phyloP scores from a whole-genome alignment of 805 yeast species.

The Saccharomycopsis fermentans region DNA sequence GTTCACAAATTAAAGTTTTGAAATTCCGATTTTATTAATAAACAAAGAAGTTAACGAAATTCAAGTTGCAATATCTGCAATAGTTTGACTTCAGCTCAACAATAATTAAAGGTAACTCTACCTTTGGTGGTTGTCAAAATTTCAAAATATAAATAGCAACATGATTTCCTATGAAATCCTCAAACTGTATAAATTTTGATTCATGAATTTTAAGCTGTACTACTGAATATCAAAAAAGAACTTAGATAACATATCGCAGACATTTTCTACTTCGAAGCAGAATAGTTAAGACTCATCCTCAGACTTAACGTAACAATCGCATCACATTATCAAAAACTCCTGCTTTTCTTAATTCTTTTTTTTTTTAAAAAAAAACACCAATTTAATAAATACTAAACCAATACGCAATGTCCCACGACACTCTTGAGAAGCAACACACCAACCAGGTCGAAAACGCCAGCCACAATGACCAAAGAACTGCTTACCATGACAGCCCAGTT shows the following conservation, averaged over 20 bases:
- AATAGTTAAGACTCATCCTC: too few species aligned
- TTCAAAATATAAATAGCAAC: neutral
- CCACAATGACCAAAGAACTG: neutral
- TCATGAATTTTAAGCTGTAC: neutral
- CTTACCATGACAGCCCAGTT: neutral
- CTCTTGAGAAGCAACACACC: neutral
- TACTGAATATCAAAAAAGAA: neutral
- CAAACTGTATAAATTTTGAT: too few species aligned
- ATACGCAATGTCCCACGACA: neutral
- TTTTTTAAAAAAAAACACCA: too few species aligned
- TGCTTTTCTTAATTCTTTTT: too few species aligned
- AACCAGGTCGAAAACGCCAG: conserved; percentile 1
- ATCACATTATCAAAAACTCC: too few species aligned
- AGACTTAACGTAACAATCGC: too few species aligned
- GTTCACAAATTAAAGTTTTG: neutral
- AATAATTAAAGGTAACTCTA: too few species aligned
- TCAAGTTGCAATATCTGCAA: too few species aligned
- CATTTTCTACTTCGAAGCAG: too few species aligned
- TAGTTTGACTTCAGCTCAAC: neutral
- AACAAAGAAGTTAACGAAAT: too few species aligned
- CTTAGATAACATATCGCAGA: neutral
- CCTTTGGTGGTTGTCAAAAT: neutral
- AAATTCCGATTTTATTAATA: neutral
- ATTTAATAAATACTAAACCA: neutral
- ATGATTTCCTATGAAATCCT: neutral